A percentile compares a stretch with the other conserved stretches of the same genome.
phyloP scores from a whole-genome alignment of 176 grass and related monocot species.

The Hsuehochloa calcarea region DNA sequence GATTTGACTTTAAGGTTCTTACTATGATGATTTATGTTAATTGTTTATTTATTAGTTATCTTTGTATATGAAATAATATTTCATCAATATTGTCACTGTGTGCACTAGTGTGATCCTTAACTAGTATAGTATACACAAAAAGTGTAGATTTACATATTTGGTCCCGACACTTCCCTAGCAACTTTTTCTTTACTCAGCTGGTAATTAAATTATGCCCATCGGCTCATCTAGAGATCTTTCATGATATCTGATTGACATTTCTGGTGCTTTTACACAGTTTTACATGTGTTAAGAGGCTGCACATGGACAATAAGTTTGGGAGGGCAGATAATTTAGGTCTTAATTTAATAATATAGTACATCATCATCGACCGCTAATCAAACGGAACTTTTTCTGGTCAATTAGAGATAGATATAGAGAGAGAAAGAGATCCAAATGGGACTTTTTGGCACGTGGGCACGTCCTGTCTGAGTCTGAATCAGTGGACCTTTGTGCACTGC shows the following conservation, averaged over 20 bases:
- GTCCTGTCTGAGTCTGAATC: neutral
- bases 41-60: too few species aligned
- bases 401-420: neutral
- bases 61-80: too few species aligned
- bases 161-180: neutral
- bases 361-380: neutral
- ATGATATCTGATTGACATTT: constrained; percentile 25
- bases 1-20: too few species aligned
- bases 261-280: neutral
- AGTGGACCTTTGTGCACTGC: neutral
- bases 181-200: neutral
- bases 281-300: constrained; percentile 30
- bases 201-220: neutral
- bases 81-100: too few species aligned
- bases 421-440: neutral
- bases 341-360: neutral
- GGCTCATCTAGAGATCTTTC: neutral
- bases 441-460: neutral
- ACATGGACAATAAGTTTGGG: neutral
- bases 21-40: too few species aligned
- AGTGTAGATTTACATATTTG: too few species aligned
- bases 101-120: too few species aligned
- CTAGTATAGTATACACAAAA: too few species aligned
- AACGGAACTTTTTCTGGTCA: neutral
- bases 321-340: neutral